Percentiles rank a stretch among this genome's conserved stretches.
Conservation (phyloP, 2,329 filamentous ascomycete genomes). For the Leptosphaerulina australis region DNA sequence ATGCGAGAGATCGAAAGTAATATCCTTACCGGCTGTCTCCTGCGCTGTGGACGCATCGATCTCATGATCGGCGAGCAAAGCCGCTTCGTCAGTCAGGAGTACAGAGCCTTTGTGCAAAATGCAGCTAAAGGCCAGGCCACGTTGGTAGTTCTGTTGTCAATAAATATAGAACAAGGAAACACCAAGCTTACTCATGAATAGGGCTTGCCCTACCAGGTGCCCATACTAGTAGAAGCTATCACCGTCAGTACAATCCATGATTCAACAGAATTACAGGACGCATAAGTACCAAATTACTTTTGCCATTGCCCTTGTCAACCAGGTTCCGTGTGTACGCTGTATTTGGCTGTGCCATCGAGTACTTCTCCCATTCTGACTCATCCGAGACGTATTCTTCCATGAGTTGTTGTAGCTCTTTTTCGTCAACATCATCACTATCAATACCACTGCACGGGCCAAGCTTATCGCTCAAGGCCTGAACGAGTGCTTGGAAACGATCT, state of each 20-base stretch:
- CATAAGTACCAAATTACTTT: conserved; percentile 69
- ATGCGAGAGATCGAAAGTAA: conserved; percentile 10
- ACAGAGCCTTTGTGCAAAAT: conserved; percentile 13
- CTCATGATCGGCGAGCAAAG: conserved; percentile 35
- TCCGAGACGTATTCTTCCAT: conserved; percentile 77
- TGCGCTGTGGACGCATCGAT: conserved; percentile 38
- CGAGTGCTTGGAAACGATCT: conserved; percentile 68
- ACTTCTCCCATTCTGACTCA: conserved; percentile 73
- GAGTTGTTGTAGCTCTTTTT: conserved; percentile 69
- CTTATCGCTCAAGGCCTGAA: conserved; percentile 72
- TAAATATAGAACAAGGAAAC: conserved; percentile 14
- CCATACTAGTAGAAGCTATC: conserved; percentile 85
- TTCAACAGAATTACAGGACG: not conserved
- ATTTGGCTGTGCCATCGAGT: conserved; percentile 73
- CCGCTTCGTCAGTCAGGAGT: conserved; percentile 41
- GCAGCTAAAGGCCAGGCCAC: conserved; percentile 1
- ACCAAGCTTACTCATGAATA: conserved; percentile 70
- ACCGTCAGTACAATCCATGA: conserved; percentile 13
- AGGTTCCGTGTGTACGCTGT: conserved; percentile 84
- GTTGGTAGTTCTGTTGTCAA: conserved; percentile 50
- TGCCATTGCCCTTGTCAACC: conserved; percentile 86
- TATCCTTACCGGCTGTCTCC: conserved; percentile 37
- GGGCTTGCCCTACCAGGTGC: conserved; percentile 80
- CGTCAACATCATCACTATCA: conserved; percentile 80
- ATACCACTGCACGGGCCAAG: conserved; percentile 83